Percentiles rank a stretch among this genome's conserved stretches.
Evolutionary conservation across 495 filamentous ascomycete genomes (phyloP).

Genomic region (Massariosphaeria phaeospora): DNA sequence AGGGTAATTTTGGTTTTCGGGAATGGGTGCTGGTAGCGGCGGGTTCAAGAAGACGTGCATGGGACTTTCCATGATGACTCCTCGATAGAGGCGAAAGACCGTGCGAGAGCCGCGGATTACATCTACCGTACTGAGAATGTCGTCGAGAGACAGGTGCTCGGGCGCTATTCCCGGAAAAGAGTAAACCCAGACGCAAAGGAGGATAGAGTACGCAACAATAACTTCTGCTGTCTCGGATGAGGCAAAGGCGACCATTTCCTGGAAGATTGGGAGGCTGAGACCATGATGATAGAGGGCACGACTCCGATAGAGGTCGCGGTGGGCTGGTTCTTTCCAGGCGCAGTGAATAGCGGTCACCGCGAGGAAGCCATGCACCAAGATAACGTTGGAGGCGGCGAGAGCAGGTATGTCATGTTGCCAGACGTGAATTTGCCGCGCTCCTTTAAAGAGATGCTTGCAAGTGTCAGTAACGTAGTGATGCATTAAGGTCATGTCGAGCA

Average conservation of each 20-base stretch:
- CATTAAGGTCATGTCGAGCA: slow-evolving; percentile 2
- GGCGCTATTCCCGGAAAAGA: neutral
- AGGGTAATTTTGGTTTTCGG: neutral
- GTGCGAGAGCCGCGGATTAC: neutral
- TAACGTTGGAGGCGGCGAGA: slow-evolving; percentile 1
- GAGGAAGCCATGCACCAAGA: neutral
- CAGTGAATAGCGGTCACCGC: neutral
- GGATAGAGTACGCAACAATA: neutral
- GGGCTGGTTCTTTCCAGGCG: neutral
- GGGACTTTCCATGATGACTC: neutral
- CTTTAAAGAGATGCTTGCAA: slow-evolving; percentile 3
- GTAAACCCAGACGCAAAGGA: neutral
- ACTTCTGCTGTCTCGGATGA: neutral
- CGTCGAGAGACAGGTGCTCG: neutral
- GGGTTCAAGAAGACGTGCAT: neutral
- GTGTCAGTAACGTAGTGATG: slow-evolving; percentile 7
- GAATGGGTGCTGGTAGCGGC: neutral
- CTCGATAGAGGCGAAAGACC: neutral
- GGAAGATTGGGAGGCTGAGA: neutral
- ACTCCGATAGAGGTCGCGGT: neutral
- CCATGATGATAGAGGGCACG: neutral
- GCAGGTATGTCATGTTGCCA: slow-evolving; percentile 6
- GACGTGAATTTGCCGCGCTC: neutral
- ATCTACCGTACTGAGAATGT: neutral
- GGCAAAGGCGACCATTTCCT: neutral